phyloP scores from a whole-genome alignment of 495 filamentous ascomycete genomes.

The Lophiotrema nucula region DNA sequence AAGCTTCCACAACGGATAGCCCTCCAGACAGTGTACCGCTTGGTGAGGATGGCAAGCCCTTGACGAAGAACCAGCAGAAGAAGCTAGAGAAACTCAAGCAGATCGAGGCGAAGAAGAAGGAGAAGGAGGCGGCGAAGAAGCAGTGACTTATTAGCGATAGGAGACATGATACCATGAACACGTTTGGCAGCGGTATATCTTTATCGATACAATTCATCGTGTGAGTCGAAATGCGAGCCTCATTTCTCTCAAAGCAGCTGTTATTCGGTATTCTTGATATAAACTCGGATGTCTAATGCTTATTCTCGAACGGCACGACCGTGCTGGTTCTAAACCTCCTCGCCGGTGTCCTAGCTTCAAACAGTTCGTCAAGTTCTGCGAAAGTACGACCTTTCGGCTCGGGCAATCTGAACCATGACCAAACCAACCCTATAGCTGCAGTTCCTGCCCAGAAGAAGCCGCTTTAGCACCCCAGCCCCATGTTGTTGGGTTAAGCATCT shows the following conservation, averaged over 20 bases:
- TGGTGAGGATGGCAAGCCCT: conserved; percentile 31
- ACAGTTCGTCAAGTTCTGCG: conserved; percentile 70
- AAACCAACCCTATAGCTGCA: conserved; percentile 68
- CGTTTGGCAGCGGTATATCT: too few species aligned
- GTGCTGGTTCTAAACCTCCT: conserved; percentile 53
- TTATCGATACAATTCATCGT: too few species aligned
- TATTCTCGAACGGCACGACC: not conserved
- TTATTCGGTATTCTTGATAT: too few species aligned
- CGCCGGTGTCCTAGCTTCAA: conserved; percentile 48
- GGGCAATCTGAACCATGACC: conserved; percentile 70
- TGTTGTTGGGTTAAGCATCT: conserved; percentile 61
- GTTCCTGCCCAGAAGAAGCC: conserved; percentile 77
- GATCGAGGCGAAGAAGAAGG: conserved; percentile 31
- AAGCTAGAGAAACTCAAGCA: conserved; percentile 30
- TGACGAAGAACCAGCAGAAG: conserved; percentile 37
- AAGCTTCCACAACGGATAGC: not conserved
- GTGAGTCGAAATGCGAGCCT: too few species aligned
- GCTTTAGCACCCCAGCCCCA: conserved; percentile 74
- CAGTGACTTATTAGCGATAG: too few species aligned
- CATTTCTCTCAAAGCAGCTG: too few species aligned
- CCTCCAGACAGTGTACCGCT: not conserved
- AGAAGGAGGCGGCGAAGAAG: conserved; percentile 27
- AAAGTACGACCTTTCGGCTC: conserved; percentile 68
- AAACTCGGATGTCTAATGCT: too few species aligned
- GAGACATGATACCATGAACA: too few species aligned